Conservation (phyloP, 208 protist genomes). For the Acanthamoeba royreba region DNA sequence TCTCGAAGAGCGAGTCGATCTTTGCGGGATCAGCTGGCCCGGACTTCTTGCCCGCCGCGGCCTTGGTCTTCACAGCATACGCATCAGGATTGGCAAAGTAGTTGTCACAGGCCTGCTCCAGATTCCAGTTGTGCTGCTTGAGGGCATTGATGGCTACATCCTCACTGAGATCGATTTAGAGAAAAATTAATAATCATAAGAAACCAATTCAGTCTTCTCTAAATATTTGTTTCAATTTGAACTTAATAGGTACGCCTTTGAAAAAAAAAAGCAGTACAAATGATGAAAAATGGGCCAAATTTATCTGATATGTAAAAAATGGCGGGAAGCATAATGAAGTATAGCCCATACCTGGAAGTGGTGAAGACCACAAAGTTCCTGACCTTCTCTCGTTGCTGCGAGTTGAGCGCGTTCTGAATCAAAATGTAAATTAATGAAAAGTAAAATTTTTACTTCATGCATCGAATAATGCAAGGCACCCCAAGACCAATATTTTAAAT, state of each 20-base stretch:
- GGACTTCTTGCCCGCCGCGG: background rate
- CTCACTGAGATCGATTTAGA: too few species aligned
- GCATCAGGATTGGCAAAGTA: constrained; percentile 12
- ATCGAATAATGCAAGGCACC: too few species aligned
- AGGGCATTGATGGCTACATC: background rate
- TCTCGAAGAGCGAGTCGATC: constrained; percentile 8
- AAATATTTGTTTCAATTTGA: too few species aligned
- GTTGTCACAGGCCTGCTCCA: constrained; percentile 19
- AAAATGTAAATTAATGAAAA: too few species aligned
- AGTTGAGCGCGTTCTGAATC: background rate
- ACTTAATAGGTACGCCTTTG: too few species aligned
- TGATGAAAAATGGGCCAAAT: background rate
- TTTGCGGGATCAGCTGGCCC: background rate
- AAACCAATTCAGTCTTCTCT: too few species aligned
- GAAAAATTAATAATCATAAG: too few species aligned
- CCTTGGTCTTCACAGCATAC: background rate
- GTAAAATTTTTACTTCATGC: too few species aligned
- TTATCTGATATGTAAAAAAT: too few species aligned
- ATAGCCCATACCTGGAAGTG: background rate
- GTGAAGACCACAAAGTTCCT: constrained; percentile 39
- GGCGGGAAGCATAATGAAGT: too few species aligned
- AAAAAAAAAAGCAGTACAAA: too few species aligned
- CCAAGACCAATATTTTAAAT: too few species aligned
- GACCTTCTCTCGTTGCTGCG: constrained; percentile 8
- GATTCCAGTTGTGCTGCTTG: background rate